Evolutionary conservation across 1,284 basidiomycete species (phyloP).

Genomic region (Microbotryum silenes-acaulis): DNA sequence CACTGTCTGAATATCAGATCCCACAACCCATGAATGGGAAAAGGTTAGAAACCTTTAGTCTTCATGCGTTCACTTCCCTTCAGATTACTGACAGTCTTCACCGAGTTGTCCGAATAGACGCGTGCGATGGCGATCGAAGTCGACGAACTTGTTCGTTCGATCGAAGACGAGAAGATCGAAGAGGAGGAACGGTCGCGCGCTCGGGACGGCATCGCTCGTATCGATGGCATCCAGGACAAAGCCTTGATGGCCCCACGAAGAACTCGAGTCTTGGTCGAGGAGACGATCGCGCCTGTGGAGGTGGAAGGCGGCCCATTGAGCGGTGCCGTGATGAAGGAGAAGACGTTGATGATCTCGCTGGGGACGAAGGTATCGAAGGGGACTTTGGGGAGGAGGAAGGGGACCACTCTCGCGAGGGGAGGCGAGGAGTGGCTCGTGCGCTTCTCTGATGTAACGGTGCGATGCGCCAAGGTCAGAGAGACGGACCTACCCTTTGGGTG

Average conservation of each 20-base stretch:
- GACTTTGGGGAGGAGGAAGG: slow-evolving; percentile 57
- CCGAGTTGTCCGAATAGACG: not conserved
- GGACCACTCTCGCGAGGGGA: slow-evolving; percentile 58
- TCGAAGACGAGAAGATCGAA: slow-evolving; percentile 95
- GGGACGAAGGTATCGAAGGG: not conserved
- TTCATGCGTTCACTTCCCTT: slow-evolving; percentile 47
- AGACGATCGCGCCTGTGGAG: slow-evolving; percentile 44
- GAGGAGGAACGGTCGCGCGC: slow-evolving; percentile 65
- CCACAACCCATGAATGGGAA: slow-evolving; percentile 94
- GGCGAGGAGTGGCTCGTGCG: slow-evolving; percentile 81
- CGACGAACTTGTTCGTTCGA: slow-evolving; percentile 85
- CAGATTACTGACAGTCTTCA: not conserved
- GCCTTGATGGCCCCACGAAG: slow-evolving; percentile 76
- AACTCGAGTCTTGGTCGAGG: slow-evolving; percentile 75
- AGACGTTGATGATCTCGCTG: no score
- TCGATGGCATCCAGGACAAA: slow-evolving; percentile 84
- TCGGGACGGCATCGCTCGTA: slow-evolving; percentile 85
- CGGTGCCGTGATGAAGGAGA: no score
- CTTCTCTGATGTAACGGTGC: slow-evolving; percentile 89
- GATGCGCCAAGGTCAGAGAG: slow-evolving; percentile 81
- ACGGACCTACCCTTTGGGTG: slow-evolving; percentile 55
- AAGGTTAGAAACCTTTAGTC: slow-evolving; percentile 36
- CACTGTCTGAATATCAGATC: slow-evolving; percentile 62
- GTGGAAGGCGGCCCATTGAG: slow-evolving; percentile 13
- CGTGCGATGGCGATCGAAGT: slow-evolving; percentile 94